phyloP scores from a whole-genome alignment of 495 filamentous ascomycete genomes.

The Penicillium lividum region DNA sequence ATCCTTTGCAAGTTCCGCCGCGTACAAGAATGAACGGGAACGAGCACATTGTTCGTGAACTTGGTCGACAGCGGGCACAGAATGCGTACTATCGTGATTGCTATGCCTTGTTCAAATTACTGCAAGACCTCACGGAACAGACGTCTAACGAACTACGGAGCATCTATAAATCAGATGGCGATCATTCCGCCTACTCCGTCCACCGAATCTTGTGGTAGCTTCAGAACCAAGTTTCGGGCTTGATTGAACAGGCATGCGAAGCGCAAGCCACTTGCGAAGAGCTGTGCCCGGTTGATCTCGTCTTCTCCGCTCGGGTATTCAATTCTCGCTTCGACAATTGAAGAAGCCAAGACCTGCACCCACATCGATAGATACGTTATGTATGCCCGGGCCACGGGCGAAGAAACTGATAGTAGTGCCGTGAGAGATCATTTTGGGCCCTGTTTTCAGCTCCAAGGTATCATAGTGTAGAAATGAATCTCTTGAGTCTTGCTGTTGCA shows the following conservation, averaged over 20 bases:
- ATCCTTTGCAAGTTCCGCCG: neutral
- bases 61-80: slow-evolving; percentile 2
- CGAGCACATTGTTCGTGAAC: slow-evolving; percentile 5
- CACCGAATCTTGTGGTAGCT: neutral
- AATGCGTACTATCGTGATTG: slow-evolving; percentile 7
- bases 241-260: neutral
- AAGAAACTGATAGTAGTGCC: slow-evolving; percentile 4
- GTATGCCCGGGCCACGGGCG: neutral
- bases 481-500: neutral
- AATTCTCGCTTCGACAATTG: no score
- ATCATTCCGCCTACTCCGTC: neutral
- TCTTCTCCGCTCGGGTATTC: neutral
- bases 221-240: neutral
- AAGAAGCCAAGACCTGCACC: no score
- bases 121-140: slow-evolving; percentile 6
- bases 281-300: neutral
- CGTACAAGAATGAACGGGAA: neutral
- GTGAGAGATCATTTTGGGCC: neutral
- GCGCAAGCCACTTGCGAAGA: neutral
- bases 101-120: slow-evolving; percentile 9
- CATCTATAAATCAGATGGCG: slow-evolving; percentile 1
- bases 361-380: no score
- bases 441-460: slow-evolving; percentile 6
- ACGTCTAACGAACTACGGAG: neutral
- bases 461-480: neutral